Conservation (phyloP, 108 stramenopile genomes). For the Skeletonema costatum region DNA sequence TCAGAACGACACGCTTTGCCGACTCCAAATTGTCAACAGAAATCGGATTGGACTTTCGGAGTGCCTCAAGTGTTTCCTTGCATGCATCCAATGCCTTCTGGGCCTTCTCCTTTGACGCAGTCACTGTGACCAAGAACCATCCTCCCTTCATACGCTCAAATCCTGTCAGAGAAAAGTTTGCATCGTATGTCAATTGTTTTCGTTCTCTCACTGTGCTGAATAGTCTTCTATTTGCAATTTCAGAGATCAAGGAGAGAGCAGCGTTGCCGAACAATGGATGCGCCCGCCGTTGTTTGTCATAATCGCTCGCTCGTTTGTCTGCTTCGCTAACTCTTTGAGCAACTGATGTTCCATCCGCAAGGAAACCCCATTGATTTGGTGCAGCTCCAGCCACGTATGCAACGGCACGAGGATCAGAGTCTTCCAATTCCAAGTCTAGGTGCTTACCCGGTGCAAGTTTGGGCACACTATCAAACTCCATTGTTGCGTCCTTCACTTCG, state of each 20-base stretch:
- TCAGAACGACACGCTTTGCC: slow-evolving; percentile 93
- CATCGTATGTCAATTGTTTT: slow-evolving; percentile 96
- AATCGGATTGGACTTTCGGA: slow-evolving; percentile 74
- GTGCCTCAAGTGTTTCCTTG: slow-evolving; percentile 87
- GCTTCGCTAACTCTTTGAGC: slow-evolving; percentile 59
- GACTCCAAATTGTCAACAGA: slow-evolving; percentile 94
- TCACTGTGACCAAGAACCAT: slow-evolving; percentile 96
- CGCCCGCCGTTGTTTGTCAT: slow-evolving; percentile 77
- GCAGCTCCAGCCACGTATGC: slow-evolving; percentile 94
- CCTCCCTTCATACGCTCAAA: slow-evolving; percentile 93
- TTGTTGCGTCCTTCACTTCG: slow-evolving; percentile 41
- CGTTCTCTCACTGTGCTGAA: slow-evolving; percentile 94
- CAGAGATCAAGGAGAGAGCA: slow-evolving; percentile 82
- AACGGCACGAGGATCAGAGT: slow-evolving; percentile 95
- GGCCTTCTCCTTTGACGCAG: slow-evolving; percentile 95
- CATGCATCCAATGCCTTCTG: slow-evolving; percentile 92
- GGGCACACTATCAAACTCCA: slow-evolving; percentile 63
- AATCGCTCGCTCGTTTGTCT: slow-evolving; percentile 78
- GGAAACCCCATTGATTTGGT: slow-evolving; percentile 93
- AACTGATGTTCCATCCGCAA: slow-evolving; percentile 83
- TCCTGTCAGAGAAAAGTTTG: slow-evolving; percentile 92
- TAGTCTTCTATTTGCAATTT: slow-evolving; percentile 92
- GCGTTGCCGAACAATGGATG: slow-evolving; percentile 92
- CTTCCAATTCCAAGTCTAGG: slow-evolving; percentile 90
- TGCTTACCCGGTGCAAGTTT: slow-evolving; percentile 68